Conservation (phyloP, 495 filamentous ascomycete genomes). For the Penicillium soppii region DNA sequence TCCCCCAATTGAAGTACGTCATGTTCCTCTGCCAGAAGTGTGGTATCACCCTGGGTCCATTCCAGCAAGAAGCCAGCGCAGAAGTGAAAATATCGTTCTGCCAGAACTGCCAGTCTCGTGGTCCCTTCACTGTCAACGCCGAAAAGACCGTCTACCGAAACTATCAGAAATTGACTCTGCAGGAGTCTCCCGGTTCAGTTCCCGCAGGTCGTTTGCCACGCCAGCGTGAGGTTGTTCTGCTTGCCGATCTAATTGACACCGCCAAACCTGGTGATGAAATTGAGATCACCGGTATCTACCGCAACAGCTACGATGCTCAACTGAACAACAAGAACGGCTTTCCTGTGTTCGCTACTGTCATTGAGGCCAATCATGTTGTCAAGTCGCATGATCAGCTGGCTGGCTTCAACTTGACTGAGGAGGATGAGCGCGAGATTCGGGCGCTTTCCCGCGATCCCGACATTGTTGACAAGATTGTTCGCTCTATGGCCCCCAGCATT, state of each 20-base stretch:
- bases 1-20: conserved; percentile 97
- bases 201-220: conserved; percentile 94
- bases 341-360: conserved; percentile 95
- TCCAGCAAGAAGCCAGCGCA: conserved; percentile 92
- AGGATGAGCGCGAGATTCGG: conserved; percentile 92
- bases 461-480: conserved; percentile 91
- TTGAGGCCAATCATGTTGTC: conserved; percentile 96
- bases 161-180: conserved; percentile 96
- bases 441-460: conserved; percentile 82
- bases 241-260: conserved; percentile 95
- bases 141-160: conserved; percentile 99
- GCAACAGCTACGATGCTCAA: conserved; percentile 97
- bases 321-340: conserved; percentile 99
- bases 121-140: conserved; percentile 93
- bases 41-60: conserved; percentile 86
- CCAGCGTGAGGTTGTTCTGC: conserved; percentile 90
- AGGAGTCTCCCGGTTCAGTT: conserved; percentile 96
- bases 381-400: conserved; percentile 98
- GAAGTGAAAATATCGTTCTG: conserved; percentile 97
- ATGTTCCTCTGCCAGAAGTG: conserved; percentile 97
- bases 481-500: conserved; percentile 94
- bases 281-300: conserved; percentile 95
- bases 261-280: conserved; percentile 98
- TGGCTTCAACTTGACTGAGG: conserved; percentile 92
- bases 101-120: conserved; percentile 94